Evolutionary conservation across 2,329 filamentous ascomycete species (phyloP).

Genomic region (Apiospora sp.): DNA sequence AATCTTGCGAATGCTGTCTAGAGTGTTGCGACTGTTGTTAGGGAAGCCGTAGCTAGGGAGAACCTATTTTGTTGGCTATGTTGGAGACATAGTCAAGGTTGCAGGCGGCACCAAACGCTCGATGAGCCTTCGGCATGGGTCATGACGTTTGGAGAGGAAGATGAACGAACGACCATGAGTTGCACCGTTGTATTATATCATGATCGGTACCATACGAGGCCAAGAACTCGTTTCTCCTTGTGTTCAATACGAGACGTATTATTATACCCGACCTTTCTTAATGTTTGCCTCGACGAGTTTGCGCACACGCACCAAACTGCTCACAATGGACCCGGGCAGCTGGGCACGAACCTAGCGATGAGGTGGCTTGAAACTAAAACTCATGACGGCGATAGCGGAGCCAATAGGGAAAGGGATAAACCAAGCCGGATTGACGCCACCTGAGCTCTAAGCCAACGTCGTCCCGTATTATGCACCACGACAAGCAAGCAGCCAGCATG

Average conservation of each 20-base stretch:
- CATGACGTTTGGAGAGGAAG: neutral
- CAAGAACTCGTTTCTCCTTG: neutral
- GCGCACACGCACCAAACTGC: no score
- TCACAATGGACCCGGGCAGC: neutral
- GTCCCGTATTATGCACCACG: neutral
- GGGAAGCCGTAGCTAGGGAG: neutral
- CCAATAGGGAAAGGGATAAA: neutral
- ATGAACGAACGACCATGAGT: constrained; percentile 7
- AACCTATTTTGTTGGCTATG: neutral
- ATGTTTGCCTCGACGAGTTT: no score
- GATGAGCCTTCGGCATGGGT: neutral
- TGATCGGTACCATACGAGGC: neutral
- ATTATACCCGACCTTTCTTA: neutral
- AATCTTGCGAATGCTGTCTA: constrained; percentile 53
- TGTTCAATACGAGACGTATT: constrained; percentile 3
- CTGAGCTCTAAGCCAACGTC: constrained; percentile 4
- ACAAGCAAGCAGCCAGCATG: neutral
- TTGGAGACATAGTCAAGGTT: neutral
- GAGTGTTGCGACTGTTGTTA: constrained; percentile 37
- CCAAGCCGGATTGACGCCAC: neutral
- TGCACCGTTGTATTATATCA: neutral
- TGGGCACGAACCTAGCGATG: neutral
- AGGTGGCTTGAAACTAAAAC: constrained; percentile 4
- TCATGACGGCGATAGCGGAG: neutral
- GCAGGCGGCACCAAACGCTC: neutral